phyloP scores from a whole-genome alignment of 1,284 basidiomycete genomes.

The Trametes sp. region DNA sequence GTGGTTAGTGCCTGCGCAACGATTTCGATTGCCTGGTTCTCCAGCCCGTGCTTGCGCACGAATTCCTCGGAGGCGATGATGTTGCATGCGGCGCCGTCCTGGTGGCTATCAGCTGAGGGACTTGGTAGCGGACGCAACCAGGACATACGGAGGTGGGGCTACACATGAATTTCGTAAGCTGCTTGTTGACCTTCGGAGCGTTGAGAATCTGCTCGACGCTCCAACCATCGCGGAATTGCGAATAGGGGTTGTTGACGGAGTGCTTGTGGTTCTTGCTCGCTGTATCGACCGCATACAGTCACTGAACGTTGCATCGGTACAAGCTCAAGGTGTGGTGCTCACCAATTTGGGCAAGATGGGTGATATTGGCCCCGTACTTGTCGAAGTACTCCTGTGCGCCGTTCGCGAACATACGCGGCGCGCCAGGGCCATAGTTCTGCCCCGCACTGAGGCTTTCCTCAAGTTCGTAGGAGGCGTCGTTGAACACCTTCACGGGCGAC shows the following conservation, averaged over 20 bases:
- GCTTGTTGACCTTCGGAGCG: constrained; percentile 72
- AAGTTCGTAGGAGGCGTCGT: constrained; percentile 54
- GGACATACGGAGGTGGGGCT: constrained; percentile 78
- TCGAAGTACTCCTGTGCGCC: constrained; percentile 82
- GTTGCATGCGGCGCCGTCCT: constrained; percentile 81
- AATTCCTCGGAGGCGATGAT: constrained; percentile 86
- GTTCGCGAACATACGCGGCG: constrained; percentile 81
- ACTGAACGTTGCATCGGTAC: not conserved
- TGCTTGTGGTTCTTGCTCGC: constrained; percentile 89
- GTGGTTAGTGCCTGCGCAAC: constrained; percentile 71
- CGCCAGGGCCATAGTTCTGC: constrained; percentile 71
- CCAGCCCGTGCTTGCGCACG: constrained; percentile 74
- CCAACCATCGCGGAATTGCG: constrained; percentile 85
- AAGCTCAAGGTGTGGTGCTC: constrained; percentile 26
- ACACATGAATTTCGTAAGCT: constrained; percentile 88
- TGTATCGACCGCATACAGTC: constrained; percentile 35
- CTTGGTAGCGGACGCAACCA: too few species aligned
- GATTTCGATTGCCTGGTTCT: constrained; percentile 89
- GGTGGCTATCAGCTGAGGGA: constrained; percentile 19
- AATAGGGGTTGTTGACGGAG: constrained; percentile 85
- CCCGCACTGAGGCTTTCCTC: constrained; percentile 62
- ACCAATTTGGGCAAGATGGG: constrained; percentile 83
- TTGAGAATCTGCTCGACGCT: constrained; percentile 73
- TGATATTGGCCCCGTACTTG: constrained; percentile 74
- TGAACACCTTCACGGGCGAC: constrained; percentile 61